These are phyloP conservation scores for Alternaria brassicicola DNA, from an alignment of 2,329 filamentous ascomycete species.

Conservation along the genomic window DNA sequence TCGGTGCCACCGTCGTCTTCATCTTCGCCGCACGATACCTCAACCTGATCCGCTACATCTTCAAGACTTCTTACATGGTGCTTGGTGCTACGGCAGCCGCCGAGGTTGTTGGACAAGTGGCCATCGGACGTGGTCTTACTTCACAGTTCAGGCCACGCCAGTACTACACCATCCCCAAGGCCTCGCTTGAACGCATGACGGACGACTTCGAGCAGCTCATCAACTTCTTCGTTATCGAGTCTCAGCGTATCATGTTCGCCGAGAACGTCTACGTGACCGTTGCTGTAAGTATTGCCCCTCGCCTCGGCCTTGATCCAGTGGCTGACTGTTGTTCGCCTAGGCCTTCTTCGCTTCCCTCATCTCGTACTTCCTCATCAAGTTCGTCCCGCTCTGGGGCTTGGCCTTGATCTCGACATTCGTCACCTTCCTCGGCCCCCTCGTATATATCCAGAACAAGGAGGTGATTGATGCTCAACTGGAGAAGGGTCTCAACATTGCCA, in stretches of 20 bases:
- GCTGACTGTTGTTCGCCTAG: conserved; percentile 45
- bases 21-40: conserved; percentile 69
- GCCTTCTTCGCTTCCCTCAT: conserved; percentile 64
- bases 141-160: conserved; percentile 67
- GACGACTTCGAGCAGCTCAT: conserved; percentile 68
- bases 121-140: conserved; percentile 64
- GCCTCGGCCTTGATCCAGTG: background rate
- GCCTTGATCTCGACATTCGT: conserved; percentile 62
- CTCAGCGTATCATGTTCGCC: conserved; percentile 69
- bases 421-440: conserved; percentile 64
- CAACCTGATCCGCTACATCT: conserved; percentile 65
- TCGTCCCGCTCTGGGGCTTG: conserved; percentile 69
- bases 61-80: conserved; percentile 65
- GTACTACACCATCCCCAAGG: conserved; percentile 70
- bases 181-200: conserved; percentile 65
- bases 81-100: conserved; percentile 65
- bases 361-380: conserved; percentile 69
- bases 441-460: conserved; percentile 70
- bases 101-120: conserved; percentile 62
- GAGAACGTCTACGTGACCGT: conserved; percentile 68
- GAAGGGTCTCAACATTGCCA: conserved; percentile 60
- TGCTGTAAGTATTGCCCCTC: conserved; percentile 55
- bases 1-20: conserved; percentile 60
- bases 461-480: conserved; percentile 66
- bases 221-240: conserved; percentile 73